Conservation (phyloP, 495 filamentous ascomycete genomes). For the Xylaria telfairii region DNA sequence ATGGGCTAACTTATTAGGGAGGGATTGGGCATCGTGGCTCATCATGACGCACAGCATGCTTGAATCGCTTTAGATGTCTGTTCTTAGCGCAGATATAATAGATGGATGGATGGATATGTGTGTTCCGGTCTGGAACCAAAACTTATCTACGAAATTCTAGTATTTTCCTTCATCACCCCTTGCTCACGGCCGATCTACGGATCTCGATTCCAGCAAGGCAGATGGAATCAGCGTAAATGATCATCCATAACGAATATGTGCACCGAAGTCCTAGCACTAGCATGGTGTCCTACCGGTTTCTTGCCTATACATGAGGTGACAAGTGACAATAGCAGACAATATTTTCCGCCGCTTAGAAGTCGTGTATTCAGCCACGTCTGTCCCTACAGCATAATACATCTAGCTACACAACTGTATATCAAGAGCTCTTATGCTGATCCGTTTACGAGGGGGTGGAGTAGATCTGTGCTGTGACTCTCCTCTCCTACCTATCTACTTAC, state of each 20-base stretch:
- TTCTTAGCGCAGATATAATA: background rate
- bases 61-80: background rate
- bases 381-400: background rate
- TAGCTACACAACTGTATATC: background rate
- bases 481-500: background rate
- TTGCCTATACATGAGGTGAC: background rate
- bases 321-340: background rate
- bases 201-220: background rate
- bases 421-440: background rate
- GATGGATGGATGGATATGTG: background rate
- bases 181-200: background rate
- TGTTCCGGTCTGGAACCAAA: background rate
- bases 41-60: slow-evolving; percentile 9
- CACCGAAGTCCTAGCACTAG: background rate
- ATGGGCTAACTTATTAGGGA: background rate
- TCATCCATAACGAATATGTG: background rate
- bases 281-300: background rate
- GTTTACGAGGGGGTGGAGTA: background rate
- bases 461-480: background rate
- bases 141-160: background rate
- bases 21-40: slow-evolving; percentile 3
- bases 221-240: background rate
- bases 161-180: background rate
- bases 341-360: background rate
- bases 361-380: background rate